These are phyloP conservation scores for Phytophthora agathidicida DNA, from an alignment of 352 stramenopile species.

Conservation along the genomic window DNA sequence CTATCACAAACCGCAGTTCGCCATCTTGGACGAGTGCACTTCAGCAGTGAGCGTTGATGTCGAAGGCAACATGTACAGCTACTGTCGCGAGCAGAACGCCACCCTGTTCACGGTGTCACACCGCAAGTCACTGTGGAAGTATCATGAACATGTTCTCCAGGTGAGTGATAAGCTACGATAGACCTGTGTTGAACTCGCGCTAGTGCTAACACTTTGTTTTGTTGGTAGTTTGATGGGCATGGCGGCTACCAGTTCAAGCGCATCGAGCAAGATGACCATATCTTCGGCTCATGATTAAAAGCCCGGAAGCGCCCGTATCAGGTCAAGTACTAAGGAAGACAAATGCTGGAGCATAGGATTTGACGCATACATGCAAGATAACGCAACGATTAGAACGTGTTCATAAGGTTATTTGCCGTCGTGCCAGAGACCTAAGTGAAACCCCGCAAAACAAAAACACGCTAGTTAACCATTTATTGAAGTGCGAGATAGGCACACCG, in stretches of 20 bases:
- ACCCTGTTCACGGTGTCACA: constrained; percentile 93
- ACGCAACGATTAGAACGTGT: no score
- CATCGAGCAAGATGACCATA: constrained; percentile 58
- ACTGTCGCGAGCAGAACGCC: constrained; percentile 88
- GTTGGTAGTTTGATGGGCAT: constrained; percentile 67
- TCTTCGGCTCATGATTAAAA: constrained; percentile 73
- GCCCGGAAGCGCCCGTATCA: no score
- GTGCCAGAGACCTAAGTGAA: no score
- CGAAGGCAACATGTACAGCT: constrained; percentile 88
- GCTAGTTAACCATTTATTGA: constrained; percentile 1
- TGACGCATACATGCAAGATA: no score
- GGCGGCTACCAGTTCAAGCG: constrained; percentile 82
- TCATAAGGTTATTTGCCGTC: no score
- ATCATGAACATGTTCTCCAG: constrained; percentile 87
- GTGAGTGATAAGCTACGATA: no score
- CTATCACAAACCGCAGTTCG: constrained; percentile 91
- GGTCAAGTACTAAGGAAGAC: no score
- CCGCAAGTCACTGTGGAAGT: constrained; percentile 90
- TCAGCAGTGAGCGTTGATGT: constrained; percentile 88
- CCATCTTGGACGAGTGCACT: constrained; percentile 91
- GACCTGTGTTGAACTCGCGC: constrained; percentile 20
- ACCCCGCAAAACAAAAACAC: background rate
- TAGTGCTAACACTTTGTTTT: no score
- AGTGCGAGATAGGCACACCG: background rate
- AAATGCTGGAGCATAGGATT: no score